A percentile compares a stretch with the other conserved stretches of the same genome.
Conservation (phyloP, 2,329 filamentous ascomycete genomes). For the Sarocladium strictum region DNA sequence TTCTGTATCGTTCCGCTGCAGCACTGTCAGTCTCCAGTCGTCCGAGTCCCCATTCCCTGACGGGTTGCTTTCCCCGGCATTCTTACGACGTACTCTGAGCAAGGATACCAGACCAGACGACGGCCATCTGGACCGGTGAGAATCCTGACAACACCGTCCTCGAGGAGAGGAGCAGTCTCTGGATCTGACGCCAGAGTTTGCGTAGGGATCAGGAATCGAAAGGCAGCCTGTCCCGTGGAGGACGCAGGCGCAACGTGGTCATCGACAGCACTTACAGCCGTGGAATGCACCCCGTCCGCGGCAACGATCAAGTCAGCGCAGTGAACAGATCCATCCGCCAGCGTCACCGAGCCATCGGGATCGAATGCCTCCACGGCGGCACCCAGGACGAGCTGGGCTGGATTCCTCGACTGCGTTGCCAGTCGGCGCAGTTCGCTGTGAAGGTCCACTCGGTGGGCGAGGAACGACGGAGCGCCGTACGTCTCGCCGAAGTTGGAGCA, state of each 20-base stretch:
- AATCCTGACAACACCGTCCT: constrained; percentile 21
- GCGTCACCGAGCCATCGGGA: constrained; percentile 19
- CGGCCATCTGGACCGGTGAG: constrained; percentile 16
- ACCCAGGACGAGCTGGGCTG: neutral
- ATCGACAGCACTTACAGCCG: constrained; percentile 22
- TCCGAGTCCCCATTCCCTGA: too few species aligned
- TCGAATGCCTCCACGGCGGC: constrained; percentile 14
- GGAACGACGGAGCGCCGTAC: constrained; percentile 24
- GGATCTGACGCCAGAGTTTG: constrained; percentile 23
- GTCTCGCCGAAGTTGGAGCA: constrained; percentile 14
- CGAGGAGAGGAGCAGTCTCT: constrained; percentile 21
- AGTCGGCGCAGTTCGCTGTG: constrained; percentile 28
- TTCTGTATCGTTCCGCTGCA: constrained; percentile 26
- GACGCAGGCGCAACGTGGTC: constrained; percentile 15
- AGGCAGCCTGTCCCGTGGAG: constrained; percentile 23
- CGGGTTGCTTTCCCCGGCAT: too few species aligned
- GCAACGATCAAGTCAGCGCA: constrained; percentile 34
- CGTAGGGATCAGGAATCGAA: constrained; percentile 27
- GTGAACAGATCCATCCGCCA: constrained; percentile 22
- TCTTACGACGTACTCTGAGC: constrained; percentile 20
- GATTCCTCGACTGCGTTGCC: constrained; percentile 19
- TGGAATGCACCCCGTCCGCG: constrained; percentile 37
- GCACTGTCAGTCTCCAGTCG: neutral
- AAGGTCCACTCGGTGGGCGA: constrained; percentile 34
- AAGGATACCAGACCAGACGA: constrained; percentile 27